Evolutionary conservation across 2,329 filamentous ascomycete genomes (phyloP).

Genomic region (Dothistroma pini): DNA sequence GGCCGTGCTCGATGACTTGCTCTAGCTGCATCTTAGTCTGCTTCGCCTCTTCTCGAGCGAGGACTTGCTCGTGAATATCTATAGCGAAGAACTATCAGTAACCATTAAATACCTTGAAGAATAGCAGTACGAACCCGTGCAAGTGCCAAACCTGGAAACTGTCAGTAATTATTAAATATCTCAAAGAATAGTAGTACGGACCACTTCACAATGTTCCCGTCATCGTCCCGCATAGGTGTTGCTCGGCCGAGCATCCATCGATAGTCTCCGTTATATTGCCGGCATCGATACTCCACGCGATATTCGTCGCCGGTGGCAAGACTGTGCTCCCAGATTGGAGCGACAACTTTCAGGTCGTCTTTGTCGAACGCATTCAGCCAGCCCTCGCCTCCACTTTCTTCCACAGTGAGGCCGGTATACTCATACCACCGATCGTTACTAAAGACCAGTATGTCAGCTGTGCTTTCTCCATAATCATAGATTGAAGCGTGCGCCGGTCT

Average conservation of each 20-base stretch:
- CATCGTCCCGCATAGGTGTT: slow-evolving; percentile 60
- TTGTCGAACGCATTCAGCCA: slow-evolving; percentile 66
- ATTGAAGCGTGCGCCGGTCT: background rate
- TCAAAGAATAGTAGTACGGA: slow-evolving; percentile 30
- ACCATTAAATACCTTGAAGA: too few relatives aligned
- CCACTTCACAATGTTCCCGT: slow-evolving; percentile 71
- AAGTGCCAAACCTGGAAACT: slow-evolving; percentile 59
- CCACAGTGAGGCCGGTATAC: slow-evolving; percentile 66
- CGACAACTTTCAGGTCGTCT: slow-evolving; percentile 61
- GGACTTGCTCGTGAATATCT: slow-evolving; percentile 68
- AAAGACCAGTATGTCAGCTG: background rate
- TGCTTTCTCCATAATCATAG: background rate
- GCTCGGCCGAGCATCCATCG: slow-evolving; percentile 76
- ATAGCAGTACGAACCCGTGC: slow-evolving; percentile 52
- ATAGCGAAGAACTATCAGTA: slow-evolving; percentile 40
- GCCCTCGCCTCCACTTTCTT: slow-evolving; percentile 59
- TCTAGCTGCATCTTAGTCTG: slow-evolving; percentile 66
- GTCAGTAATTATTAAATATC: background rate
- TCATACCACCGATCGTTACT: slow-evolving; percentile 63
- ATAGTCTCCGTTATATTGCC: slow-evolving; percentile 64
- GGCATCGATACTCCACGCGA: slow-evolving; percentile 67
- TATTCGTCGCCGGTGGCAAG: slow-evolving; percentile 66
- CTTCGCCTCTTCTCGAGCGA: slow-evolving; percentile 63
- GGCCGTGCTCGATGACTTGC: slow-evolving; percentile 69
- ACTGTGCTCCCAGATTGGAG: slow-evolving; percentile 58